These are phyloP conservation scores for Yarrowia bubula DNA, from an alignment of 805 yeast genomes.

Conservation along the genomic window DNA sequence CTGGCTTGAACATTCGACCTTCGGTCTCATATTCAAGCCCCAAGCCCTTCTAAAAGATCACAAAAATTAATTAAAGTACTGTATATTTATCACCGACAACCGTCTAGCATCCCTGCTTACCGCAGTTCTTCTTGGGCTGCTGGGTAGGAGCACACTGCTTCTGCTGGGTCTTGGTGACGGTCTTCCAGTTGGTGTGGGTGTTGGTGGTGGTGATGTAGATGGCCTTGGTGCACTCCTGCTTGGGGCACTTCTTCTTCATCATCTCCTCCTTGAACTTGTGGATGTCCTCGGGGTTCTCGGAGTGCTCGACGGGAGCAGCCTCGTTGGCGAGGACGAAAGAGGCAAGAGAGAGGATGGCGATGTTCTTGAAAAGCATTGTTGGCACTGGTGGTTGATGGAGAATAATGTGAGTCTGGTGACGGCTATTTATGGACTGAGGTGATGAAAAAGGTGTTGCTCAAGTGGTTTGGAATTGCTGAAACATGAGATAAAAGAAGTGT, in stretches of 20 bases:
- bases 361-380: constrained; percentile 14
- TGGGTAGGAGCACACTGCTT: constrained; percentile 10
- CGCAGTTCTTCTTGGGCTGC: constrained; percentile 6
- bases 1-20: too few relatives aligned
- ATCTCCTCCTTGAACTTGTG: constrained; percentile 6
- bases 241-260: constrained; percentile 2
- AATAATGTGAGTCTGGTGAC: background rate
- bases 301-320: constrained; percentile 3
- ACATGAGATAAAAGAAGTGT: too few relatives aligned
- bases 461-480: background rate
- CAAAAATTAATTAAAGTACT: background rate
- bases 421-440: background rate
- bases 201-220: background rate
- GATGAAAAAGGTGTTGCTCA: background rate
- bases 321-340: constrained; percentile 14
- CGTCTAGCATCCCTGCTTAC: background rate
- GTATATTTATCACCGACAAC: background rate
- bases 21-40: too few relatives aligned
- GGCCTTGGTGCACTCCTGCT: background rate
- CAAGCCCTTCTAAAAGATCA: background rate
- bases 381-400: background rate
- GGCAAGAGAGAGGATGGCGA: constrained; percentile 16
- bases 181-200: constrained; percentile 2
- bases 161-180: background rate
- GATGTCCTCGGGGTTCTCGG: constrained; percentile 14